phyloP scores from a whole-genome alignment of 305 asterid species.

The Fraxinus nigra region DNA sequence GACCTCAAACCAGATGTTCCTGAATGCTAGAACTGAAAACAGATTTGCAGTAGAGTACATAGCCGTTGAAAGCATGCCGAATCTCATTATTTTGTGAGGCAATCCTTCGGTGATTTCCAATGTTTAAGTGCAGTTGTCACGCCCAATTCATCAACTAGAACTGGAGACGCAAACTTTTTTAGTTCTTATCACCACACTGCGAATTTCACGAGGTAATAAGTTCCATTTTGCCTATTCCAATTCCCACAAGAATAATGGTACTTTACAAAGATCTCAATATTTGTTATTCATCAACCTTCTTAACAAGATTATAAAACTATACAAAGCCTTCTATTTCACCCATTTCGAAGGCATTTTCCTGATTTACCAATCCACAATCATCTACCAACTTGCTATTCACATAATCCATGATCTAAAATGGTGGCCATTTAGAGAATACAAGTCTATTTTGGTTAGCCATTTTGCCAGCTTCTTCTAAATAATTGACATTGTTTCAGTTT shows the following conservation, averaged over 20 bases:
- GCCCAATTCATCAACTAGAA: neutral
- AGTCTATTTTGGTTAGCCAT: neutral
- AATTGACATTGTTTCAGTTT: neutral
- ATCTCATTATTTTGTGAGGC: neutral
- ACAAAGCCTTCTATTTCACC: neutral
- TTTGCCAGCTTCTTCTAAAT: neutral
- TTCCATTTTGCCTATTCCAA: neutral
- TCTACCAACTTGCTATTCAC: neutral
- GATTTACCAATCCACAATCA: neutral
- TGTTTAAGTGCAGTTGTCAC: neutral
- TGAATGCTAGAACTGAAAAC: neutral
- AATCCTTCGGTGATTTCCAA: neutral
- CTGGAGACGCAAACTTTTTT: neutral
- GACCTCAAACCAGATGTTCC: neutral
- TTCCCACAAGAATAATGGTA: neutral
- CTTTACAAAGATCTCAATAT: neutral
- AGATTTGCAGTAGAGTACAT: neutral
- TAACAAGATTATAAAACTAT: neutral
- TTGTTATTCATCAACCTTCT: neutral
- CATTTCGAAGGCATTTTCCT: neutral
- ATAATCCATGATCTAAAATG: neutral
- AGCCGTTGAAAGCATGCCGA: neutral
- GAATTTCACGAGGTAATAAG: neutral
- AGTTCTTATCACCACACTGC: neutral
- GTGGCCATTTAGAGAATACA: neutral